Conservation (phyloP, 805 yeast species). For the Candida caryicola region DNA sequence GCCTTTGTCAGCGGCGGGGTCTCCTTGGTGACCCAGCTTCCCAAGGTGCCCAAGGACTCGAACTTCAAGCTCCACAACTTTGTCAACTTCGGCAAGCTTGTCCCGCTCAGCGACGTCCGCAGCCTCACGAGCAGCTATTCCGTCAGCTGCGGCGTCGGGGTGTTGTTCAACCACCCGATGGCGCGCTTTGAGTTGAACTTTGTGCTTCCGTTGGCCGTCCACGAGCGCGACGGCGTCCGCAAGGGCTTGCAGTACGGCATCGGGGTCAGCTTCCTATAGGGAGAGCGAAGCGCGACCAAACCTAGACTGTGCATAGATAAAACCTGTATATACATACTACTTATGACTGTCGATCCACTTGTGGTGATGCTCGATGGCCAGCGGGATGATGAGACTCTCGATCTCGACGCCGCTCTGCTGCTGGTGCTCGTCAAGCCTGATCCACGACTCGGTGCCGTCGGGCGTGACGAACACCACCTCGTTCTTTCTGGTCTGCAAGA, state of each 20-base stretch:
- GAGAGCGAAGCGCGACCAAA: not conserved
- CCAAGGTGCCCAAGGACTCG: constrained; percentile 39
- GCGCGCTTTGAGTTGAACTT: constrained; percentile 59
- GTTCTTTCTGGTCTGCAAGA: constrained; percentile 80
- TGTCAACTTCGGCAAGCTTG: constrained; percentile 46
- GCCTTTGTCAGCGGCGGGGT: constrained; percentile 45
- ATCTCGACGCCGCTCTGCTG: constrained; percentile 51
- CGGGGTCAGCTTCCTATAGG: constrained; percentile 54
- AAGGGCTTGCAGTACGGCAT: constrained; percentile 60
- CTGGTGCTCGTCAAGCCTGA: constrained; percentile 45
- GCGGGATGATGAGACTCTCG: constrained; percentile 79
- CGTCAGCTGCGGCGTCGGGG: constrained; percentile 45
- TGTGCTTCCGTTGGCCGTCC: constrained; percentile 46
- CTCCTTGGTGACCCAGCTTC: constrained; percentile 43
- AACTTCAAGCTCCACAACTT: constrained; percentile 50
- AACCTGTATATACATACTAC: constrained; percentile 1
- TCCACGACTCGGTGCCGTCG: constrained; percentile 46
- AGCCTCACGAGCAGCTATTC: constrained; percentile 23
- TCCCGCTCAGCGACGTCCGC: constrained; percentile 11
- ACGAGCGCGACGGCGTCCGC: constrained; percentile 45
- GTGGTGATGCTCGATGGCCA: constrained; percentile 61
- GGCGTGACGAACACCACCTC: constrained; percentile 83
- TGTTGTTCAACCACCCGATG: constrained; percentile 54
- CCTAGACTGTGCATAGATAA: not conserved
- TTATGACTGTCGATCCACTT: constrained; percentile 48